These are phyloP conservation scores for Mycena epipterygia DNA, from an alignment of 768 basidiomycete species.

Conservation along the genomic window DNA sequence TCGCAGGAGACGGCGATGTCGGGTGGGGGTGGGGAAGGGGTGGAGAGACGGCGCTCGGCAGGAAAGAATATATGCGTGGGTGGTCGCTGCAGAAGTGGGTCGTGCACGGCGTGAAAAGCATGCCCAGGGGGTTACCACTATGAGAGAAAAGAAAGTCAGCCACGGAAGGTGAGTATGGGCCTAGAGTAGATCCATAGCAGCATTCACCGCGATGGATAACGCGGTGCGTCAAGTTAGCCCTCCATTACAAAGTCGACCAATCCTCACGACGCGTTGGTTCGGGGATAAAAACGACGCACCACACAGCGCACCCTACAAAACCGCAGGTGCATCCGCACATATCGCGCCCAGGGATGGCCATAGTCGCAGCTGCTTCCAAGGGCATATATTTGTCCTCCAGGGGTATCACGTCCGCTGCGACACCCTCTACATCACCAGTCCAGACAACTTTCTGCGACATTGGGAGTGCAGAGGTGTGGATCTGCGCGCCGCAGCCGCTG, in stretches of 20 bases:
- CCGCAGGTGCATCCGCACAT: not conserved
- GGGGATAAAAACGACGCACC: not conserved
- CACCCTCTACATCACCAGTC: not conserved
- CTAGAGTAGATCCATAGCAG: too few species aligned
- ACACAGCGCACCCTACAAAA: constrained; percentile 1
- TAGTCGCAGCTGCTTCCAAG: not conserved
- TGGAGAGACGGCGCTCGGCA: not conserved
- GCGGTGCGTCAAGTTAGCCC: too few species aligned
- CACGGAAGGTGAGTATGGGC: not conserved
- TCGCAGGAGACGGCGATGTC: too few species aligned
- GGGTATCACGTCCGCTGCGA: not conserved
- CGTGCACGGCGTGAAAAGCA: not conserved
- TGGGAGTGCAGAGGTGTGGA: not conserved
- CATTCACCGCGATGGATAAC: too few species aligned
- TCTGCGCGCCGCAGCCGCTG: not conserved
- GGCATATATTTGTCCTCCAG: not conserved
- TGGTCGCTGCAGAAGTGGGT: not conserved
- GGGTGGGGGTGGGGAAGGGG: not conserved
- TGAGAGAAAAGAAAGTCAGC: not conserved
- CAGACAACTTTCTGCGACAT: not conserved
- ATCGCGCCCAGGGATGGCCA: not conserved
- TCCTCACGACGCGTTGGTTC: too few species aligned
- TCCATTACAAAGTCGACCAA: too few species aligned
- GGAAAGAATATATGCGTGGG: not conserved
- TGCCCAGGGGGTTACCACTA: not conserved